Evolutionary conservation across 345 rosid species (phyloP), one percentile per base, ranked within the genome.

Genomic region (Rubroshorea leprosula): DNA sequence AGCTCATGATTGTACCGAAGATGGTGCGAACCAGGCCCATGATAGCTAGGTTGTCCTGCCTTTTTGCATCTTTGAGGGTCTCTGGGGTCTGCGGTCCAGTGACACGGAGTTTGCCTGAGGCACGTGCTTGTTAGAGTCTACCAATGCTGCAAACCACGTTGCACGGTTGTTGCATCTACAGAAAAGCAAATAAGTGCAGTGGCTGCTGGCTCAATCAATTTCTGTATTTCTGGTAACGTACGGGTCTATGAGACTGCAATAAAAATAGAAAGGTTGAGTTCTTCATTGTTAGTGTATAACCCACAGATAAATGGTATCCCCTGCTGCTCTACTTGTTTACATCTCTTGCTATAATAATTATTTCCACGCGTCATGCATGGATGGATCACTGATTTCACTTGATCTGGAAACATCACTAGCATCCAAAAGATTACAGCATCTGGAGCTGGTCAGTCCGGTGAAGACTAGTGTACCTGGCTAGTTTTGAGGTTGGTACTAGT

Each of bases 11-110:
- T 63, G 53, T 73, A 58, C 67, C 78, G 17, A 70, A 68, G 62
- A 55, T n/a, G 46, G 64, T 67, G 18, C 74, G 68, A 63, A 55
- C 79, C 1, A 70, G 64, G 25, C 85, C 79, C 47, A 70, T 80
- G 78, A 76, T 80, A 49, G 85, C 84, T 10, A 80, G 73, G 67
- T 57, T 85, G 44, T 85, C 84, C 5, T 85, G 87, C 69, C 83
- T 85, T 29, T 76, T 85, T 24, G 76, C 87, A 25, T 82, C 82
- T 10, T 67, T 82, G 60, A 85, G 71, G 72, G 82, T 78, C 51
- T 80, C 85, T 6, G 79, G 84, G 57, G 75, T 72, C 25, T 18
- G 60, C 49, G 68, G 75, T 61, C 76, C 82, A 31, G 76, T 78
- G 26, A 31, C 68, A 0, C 48, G 80, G 54, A 61, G 61, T 64